Percentiles rank a stretch among this genome's conserved stretches.
Conservation (phyloP, 2,329 filamentous ascomycete genomes). For the Graphiopsis chlorocephala region DNA sequence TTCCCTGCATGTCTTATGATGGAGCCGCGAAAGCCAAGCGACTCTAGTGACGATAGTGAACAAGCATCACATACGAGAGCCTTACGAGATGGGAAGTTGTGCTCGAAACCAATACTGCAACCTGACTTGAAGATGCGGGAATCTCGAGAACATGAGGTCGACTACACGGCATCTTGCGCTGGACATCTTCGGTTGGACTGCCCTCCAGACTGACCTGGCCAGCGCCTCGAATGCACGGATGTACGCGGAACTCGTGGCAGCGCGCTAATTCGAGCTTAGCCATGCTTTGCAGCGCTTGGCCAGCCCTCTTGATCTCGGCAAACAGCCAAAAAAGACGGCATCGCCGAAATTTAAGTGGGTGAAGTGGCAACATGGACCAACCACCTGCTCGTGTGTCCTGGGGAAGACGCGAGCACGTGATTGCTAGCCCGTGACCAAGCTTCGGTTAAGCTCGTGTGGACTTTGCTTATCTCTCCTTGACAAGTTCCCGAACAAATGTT, state of each 20-base stretch:
- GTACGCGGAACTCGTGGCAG: neutral
- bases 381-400: neutral
- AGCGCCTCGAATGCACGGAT: neutral
- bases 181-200: neutral
- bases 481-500: neutral
- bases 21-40: neutral
- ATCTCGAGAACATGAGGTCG: neutral
- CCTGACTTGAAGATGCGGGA: neutral
- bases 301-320: neutral
- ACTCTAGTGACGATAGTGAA: neutral
- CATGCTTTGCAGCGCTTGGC: neutral
- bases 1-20: neutral
- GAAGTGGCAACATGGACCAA: neutral
- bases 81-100: neutral
- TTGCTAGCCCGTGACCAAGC: neutral
- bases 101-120: neutral
- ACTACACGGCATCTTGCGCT: neutral
- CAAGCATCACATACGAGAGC: neutral
- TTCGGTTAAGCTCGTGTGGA: neutral
- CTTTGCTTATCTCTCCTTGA: neutral
- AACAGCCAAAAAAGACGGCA: neutral
- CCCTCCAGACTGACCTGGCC: neutral
- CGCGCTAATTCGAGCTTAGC: neutral
- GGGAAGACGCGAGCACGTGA: neutral
- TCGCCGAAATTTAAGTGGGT: neutral